A percentile compares a stretch with the other conserved stretches of the same genome.
Evolutionary conservation across 1,284 basidiomycete species (phyloP).

Genomic region (Cutaneotrichosporon mucoides): DNA sequence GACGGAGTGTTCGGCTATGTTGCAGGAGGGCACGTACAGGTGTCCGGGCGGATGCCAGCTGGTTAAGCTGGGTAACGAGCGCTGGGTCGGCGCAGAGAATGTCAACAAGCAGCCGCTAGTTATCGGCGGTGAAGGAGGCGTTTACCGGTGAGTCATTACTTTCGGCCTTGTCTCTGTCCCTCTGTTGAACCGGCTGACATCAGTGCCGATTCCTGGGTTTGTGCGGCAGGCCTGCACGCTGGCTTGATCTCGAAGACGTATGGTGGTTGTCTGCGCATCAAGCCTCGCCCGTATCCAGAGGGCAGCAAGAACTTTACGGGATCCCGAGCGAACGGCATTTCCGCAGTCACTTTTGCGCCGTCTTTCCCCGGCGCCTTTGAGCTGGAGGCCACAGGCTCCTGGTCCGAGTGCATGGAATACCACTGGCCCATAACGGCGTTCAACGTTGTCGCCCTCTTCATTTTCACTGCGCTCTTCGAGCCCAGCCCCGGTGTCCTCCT

Average conservation of each 20-base stretch:
- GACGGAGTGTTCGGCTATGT: constrained; percentile 21
- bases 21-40: constrained; percentile 24
- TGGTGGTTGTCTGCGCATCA: constrained; percentile 37
- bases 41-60: constrained; percentile 42
- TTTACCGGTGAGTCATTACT: constrained; percentile 31
- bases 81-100: constrained; percentile 35
- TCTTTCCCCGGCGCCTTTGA: constrained; percentile 35
- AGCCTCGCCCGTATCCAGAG: constrained; percentile 23
- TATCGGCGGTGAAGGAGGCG: constrained; percentile 35
- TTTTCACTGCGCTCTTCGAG: constrained; percentile 30
- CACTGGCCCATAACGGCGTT: constrained; percentile 37
- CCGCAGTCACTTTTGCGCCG: constrained; percentile 27
- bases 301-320: constrained; percentile 21
- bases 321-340: constrained; percentile 19
- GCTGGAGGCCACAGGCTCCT: constrained; percentile 9
- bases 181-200: not conserved
- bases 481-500: constrained; percentile 30
- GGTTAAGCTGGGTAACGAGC: constrained; percentile 35
- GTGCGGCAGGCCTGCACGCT: constrained; percentile 38
- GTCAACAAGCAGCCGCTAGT: constrained; percentile 34
- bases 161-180: no score
- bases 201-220: constrained; percentile 47
- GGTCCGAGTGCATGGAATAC: constrained; percentile 30
- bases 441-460: constrained; percentile 35
- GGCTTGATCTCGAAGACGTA: constrained; percentile 26